phyloP scores from a whole-genome alignment of 2,329 filamentous ascomycete species.

The Escovopsis sp. region DNA sequence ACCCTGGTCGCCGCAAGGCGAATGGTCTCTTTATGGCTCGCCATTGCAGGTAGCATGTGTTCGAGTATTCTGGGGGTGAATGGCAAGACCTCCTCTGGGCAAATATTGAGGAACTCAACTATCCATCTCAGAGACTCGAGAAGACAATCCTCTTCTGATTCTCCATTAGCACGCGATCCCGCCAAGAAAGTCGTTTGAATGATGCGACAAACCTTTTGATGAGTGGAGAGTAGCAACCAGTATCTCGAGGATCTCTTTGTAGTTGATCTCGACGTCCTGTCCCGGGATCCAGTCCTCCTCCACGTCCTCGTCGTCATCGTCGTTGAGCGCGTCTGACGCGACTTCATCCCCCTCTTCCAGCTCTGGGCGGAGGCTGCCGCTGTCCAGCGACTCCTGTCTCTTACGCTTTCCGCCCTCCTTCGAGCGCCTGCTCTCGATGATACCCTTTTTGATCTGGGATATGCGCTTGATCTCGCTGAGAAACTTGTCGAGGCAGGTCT shows the following conservation, averaged over 20 bases:
- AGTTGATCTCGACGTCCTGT: slow-evolving; percentile 90
- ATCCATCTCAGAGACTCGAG: slow-evolving; percentile 90
- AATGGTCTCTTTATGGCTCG: slow-evolving; percentile 79
- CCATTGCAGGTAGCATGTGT: slow-evolving; percentile 86
- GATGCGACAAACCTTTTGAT: slow-evolving; percentile 46
- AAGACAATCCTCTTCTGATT: slow-evolving; percentile 72
- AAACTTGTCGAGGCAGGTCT: slow-evolving; percentile 78
- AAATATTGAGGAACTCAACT: slow-evolving; percentile 91
- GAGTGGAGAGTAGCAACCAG: slow-evolving; percentile 79
- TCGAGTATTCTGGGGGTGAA: slow-evolving; percentile 88
- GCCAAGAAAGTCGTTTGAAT: not conserved
- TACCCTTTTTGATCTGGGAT: slow-evolving; percentile 78
- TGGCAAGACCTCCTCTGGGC: slow-evolving; percentile 85
- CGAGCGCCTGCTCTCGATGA: slow-evolving; percentile 70
- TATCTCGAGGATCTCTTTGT: slow-evolving; percentile 82
- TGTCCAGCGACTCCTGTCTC: slow-evolving; percentile 54
- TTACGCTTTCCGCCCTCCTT: slow-evolving; percentile 54
- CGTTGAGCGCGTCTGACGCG: slow-evolving; percentile 41
- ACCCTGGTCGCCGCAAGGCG: slow-evolving; percentile 78
- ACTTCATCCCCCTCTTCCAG: slow-evolving; percentile 47
- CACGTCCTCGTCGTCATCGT: slow-evolving; percentile 44
- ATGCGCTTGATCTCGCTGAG: slow-evolving; percentile 90
- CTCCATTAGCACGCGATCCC: slow-evolving; percentile 2
- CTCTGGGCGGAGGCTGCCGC: slow-evolving; percentile 42
- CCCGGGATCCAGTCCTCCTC: slow-evolving; percentile 96